Evolutionary conservation across 177 flowering plant species (phyloP), one percentile per base, ranked within the genome.

Genomic region (Tripterygium wilfordii): DNA sequence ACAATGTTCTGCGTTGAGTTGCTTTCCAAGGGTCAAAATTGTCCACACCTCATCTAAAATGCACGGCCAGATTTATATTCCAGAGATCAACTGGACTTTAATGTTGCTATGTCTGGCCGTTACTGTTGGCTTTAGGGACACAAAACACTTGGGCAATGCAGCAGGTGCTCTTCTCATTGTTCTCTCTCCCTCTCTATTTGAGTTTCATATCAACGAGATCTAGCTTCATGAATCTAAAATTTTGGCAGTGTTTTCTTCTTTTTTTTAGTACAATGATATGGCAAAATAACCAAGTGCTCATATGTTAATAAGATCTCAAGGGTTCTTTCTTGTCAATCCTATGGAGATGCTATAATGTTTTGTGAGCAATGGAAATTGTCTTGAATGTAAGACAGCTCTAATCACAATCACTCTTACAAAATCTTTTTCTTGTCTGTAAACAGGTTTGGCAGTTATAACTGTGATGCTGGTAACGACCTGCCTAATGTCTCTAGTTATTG

Each of bases 381-480:
- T 27, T n/a, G 9, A 26, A 8, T 17, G n/a, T 36, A 4, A 3
- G 17, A 2, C 17, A 25, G n/a, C 29, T 26, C 33, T 14, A 27
- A 23, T 1, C 40, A 28, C 18, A 8, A 3, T 30, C 14, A 30
- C 10, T 25, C 28, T 29, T 30, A 45, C 53, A 23, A 15, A 39
- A 39, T 27, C 29, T 44, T 31, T 22, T 16, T 50, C 14, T 48
- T 45, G 49, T 42, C 10, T 49, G 5, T 45, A n/a, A 29, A 57
- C 78, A 82, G 89, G 89, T 42, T 54, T 82, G 60, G 89, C 85
- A 1, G 85, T 82, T 23, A 82, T 79, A 44, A 79, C 85, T 0
- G 85, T 82, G 5, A 82, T 82, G 89, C 66, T 79, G 48, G 89
- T 82, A 2, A 79, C 89, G 2, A 82, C 89, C 17, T 83, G 90